Evolutionary conservation across 257 asterid species (phyloP).

Genomic region (Penstemon davidsonii): DNA sequence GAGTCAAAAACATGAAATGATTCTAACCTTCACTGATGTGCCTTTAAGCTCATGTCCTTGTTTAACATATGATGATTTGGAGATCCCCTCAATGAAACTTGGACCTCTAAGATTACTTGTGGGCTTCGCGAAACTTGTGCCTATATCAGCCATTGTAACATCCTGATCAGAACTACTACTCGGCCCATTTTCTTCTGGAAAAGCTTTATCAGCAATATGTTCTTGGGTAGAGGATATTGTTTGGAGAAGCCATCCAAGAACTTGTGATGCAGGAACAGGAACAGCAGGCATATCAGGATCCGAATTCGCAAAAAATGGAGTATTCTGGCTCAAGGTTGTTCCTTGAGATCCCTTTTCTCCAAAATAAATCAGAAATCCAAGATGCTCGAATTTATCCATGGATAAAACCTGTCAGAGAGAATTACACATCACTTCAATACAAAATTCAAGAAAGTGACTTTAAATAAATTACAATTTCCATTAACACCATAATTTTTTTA

Average conservation of each 20-base stretch:
- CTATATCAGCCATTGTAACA: conserved; percentile 76
- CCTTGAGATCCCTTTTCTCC: conserved; percentile 77
- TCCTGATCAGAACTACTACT: conserved; percentile 69
- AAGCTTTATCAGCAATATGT: conserved; percentile 70
- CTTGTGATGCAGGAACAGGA: conserved; percentile 88
- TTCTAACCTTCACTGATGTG: conserved; percentile 72
- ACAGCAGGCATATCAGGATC: conserved; percentile 98
- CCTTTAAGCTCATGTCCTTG: conserved; percentile 90
- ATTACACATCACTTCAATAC: conserved; percentile 24
- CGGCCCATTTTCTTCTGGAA: conserved; percentile 81
- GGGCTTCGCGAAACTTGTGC: conserved; percentile 49
- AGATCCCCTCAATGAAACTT: conserved; percentile 87
- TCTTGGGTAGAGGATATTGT: conserved; percentile 74
- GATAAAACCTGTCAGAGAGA: conserved; percentile 63
- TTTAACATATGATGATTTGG: conserved; percentile 84
- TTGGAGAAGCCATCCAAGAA: conserved; percentile 89
- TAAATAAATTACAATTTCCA: too few relatives aligned
- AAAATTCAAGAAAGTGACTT: conserved; percentile 14
- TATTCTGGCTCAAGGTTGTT: conserved; percentile 71
- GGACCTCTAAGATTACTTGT: conserved; percentile 67
- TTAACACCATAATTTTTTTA: too few relatives aligned
- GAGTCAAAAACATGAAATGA: not conserved
- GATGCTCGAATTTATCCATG: conserved; percentile 80
- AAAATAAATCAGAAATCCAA: conserved; percentile 72
- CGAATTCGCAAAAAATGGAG: conserved; percentile 91